phyloP scores from a whole-genome alignment of 495 filamentous ascomycete genomes.

The Staphylotrichum tortipilum region DNA sequence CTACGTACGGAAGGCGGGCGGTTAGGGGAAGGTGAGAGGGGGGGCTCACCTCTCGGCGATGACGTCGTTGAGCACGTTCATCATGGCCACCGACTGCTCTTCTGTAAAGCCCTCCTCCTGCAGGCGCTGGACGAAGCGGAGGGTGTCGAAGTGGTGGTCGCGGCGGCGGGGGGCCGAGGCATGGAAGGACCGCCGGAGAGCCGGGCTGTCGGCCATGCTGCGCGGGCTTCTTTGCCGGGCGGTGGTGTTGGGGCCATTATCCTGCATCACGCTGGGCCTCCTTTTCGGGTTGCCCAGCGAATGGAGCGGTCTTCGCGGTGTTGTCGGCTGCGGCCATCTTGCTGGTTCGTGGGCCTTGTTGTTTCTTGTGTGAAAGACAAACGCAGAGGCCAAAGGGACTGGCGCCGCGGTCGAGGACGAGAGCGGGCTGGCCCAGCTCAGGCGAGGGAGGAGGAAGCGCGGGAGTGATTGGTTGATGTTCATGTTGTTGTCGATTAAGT shows the following conservation, averaged over 20 bases:
- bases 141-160: constrained; percentile 96
- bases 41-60: constrained; percentile 73
- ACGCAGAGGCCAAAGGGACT: constrained; percentile 5
- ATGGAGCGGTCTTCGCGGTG: constrained; percentile 9
- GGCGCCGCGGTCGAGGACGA: too few species aligned
- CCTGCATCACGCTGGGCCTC: background rate
- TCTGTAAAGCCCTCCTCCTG: constrained; percentile 90
- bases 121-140: constrained; percentile 91
- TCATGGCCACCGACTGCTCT: constrained; percentile 90
- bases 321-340: constrained; percentile 4
- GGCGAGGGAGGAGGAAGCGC: constrained; percentile 44
- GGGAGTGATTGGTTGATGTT: constrained; percentile 35
- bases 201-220: constrained; percentile 18
- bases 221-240: background rate
- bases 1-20: background rate
- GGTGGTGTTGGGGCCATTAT: background rate
- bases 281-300: too few species aligned
- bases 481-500: background rate
- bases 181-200: constrained; percentile 54
- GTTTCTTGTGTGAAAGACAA: constrained; percentile 13
- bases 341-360: too few species aligned
- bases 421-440: constrained; percentile 40
- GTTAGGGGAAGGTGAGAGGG: background rate
- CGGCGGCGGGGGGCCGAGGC: constrained; percentile 49
- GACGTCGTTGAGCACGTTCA: constrained; percentile 93